Conservation (phyloP, 2,329 filamentous ascomycete genomes). For the Diaporthe ampelina region DNA sequence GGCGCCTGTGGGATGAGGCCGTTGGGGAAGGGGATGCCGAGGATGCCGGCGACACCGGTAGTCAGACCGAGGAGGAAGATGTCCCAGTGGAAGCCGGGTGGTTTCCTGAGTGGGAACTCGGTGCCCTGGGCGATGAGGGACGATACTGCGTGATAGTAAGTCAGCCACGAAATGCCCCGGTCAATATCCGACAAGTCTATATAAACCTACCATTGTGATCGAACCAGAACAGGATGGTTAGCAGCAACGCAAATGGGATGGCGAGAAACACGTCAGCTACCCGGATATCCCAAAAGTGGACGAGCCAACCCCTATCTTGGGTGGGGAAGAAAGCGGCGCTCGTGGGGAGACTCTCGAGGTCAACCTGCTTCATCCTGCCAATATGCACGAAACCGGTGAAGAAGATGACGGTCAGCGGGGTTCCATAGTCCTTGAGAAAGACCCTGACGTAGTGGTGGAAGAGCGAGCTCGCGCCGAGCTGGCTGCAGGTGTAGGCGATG, state of each 20-base stretch:
- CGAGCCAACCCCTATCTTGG: slow-evolving; percentile 78
- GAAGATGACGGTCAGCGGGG: slow-evolving; percentile 85
- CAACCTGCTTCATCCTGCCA: slow-evolving; percentile 81
- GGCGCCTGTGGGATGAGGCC: slow-evolving; percentile 87
- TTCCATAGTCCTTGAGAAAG: slow-evolving; percentile 92
- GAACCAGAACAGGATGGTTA: slow-evolving; percentile 91
- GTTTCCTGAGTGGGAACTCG: slow-evolving; percentile 84
- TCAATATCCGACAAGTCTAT: not conserved
- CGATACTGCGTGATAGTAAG: slow-evolving; percentile 68
- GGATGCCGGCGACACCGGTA: slow-evolving; percentile 80
- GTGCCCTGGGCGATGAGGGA: slow-evolving; percentile 87
- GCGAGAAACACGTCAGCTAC: slow-evolving; percentile 84
- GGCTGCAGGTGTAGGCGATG: slow-evolving; percentile 80
- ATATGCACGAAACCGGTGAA: slow-evolving; percentile 92
- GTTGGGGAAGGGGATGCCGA: slow-evolving; percentile 86
- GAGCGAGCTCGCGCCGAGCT: slow-evolving; percentile 77
- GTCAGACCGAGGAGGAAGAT: slow-evolving; percentile 84
- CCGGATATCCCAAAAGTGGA: slow-evolving; percentile 84
- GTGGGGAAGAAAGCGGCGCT: slow-evolving; percentile 86
- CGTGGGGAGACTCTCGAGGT: slow-evolving; percentile 80
- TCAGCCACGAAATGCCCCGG: slow-evolving; percentile 5
- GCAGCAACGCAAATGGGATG: slow-evolving; percentile 85
- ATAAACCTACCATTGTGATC: slow-evolving; percentile 81
- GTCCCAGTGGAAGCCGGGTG: slow-evolving; percentile 89
- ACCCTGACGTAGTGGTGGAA: slow-evolving; percentile 83